A percentile compares a stretch with the other conserved stretches of the same genome.
phyloP scores from a whole-genome alignment of 2,329 filamentous ascomycete species.

The Stagonosporopsis chrysanthemi region DNA sequence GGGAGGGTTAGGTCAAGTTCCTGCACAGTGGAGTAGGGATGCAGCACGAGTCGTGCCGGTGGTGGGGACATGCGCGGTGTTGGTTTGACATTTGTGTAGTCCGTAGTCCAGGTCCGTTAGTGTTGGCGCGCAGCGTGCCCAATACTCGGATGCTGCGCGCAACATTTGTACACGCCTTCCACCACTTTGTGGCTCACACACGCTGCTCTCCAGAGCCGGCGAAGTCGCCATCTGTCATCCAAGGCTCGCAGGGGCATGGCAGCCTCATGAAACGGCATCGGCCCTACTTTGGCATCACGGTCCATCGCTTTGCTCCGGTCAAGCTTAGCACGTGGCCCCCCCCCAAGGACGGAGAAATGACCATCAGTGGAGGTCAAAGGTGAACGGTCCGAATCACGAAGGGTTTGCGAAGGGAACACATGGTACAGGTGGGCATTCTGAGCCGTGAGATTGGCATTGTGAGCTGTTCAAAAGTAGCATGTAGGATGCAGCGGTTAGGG shows the following conservation, averaged over 20 bases:
- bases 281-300: constrained; percentile 10
- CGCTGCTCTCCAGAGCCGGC: neutral
- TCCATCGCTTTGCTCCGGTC: neutral
- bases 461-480: neutral
- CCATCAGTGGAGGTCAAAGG: neutral
- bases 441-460: neutral
- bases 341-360: constrained; percentile 2
- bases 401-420: neutral
- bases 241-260: neutral
- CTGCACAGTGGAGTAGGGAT: neutral
- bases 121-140: neutral
- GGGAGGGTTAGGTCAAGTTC: constrained; percentile 9
- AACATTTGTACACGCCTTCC: neutral
- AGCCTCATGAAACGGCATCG: constrained; percentile 16
- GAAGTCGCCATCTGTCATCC: neutral
- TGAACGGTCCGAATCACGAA: constrained; percentile 1
- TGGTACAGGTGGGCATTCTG: neutral
- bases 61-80: neutral
- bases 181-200: neutral
- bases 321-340: constrained; percentile 3
- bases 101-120: neutral
- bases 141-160: neutral
- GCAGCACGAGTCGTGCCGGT: neutral
- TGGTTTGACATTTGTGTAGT: neutral
- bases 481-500: neutral